Percentiles rank a stretch among this genome's conserved stretches.
Evolutionary conservation across 305 asterid genomes (phyloP).

Genomic region (Fraxinus greggii): DNA sequence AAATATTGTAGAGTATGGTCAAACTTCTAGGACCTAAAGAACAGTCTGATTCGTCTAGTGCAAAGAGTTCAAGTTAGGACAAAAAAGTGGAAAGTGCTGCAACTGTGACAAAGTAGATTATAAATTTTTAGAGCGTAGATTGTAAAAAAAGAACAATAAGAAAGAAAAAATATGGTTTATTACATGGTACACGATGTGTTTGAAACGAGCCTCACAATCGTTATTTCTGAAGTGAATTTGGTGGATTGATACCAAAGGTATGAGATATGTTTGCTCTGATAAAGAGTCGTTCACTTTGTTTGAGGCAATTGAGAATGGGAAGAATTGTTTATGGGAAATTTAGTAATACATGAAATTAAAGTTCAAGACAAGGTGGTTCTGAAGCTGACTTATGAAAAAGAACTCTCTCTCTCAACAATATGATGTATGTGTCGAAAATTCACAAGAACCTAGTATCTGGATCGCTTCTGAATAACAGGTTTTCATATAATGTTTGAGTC

Average conservation of each 20-base stretch:
- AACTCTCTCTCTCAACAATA: not conserved
- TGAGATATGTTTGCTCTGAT: not conserved
- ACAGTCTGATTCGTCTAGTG: not conserved
- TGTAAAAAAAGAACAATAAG: not conserved
- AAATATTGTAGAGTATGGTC: no score
- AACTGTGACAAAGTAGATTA: no score
- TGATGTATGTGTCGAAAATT: not conserved
- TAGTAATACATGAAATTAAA: not conserved
- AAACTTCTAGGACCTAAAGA: not conserved
- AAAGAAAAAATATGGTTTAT: no score
- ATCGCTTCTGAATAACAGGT: not conserved
- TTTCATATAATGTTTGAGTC: not conserved
- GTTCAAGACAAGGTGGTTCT: not conserved
- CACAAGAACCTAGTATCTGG: not conserved
- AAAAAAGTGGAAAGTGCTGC: not conserved
- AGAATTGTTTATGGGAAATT: not conserved
- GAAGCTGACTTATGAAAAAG: no score
- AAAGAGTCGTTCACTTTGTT: no score
- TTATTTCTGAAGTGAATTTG: not conserved
- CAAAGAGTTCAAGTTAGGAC: not conserved
- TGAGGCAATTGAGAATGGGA: not conserved
- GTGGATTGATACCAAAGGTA: not conserved
- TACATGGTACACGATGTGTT: not conserved
- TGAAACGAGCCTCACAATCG: not conserved
- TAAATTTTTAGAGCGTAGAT: not conserved